These are phyloP conservation scores for Rhizophagus sp. DNA, from an alignment of 192 early-diverging fungal genomes.

Conservation along the genomic window DNA sequence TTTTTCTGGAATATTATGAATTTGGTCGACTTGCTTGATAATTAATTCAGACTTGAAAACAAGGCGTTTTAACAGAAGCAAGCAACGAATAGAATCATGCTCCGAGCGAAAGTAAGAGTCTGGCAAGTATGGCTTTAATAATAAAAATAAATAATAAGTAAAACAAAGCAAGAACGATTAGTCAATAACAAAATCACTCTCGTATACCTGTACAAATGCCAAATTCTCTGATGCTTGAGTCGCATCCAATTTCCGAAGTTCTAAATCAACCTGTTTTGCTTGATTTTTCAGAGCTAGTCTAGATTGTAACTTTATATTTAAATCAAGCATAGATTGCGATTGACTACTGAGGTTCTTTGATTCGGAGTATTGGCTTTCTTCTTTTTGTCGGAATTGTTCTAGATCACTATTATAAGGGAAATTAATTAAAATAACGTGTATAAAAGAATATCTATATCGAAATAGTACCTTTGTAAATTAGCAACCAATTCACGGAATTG, in stretches of 20 bases:
- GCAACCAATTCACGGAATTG: constrained; percentile 86
- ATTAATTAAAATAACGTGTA: not conserved
- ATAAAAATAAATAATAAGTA: constrained; percentile 28
- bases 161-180: no score
- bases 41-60: constrained; percentile 80
- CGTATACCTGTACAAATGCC: constrained; percentile 45
- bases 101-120: constrained; percentile 82
- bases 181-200: no score
- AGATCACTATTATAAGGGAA: constrained; percentile 56
- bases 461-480: constrained; percentile 66
- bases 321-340: constrained; percentile 79
- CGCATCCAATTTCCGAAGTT: constrained; percentile 85
- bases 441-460: not conserved
- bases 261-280: constrained; percentile 89
- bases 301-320: constrained; percentile 79
- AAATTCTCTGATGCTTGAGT: constrained; percentile 79
- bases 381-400: constrained; percentile 66
- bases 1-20: constrained; percentile 59
- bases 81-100: constrained; percentile 68
- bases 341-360: constrained; percentile 58
- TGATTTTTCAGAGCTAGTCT: constrained; percentile 81
- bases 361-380: constrained; percentile 60
- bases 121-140: constrained; percentile 75
- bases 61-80: constrained; percentile 80
- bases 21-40: constrained; percentile 70